Base-by-base conservation (phyloP, 2,329 filamentous ascomycete species). In the Mycosphaerelloides madeirae region DNA sequence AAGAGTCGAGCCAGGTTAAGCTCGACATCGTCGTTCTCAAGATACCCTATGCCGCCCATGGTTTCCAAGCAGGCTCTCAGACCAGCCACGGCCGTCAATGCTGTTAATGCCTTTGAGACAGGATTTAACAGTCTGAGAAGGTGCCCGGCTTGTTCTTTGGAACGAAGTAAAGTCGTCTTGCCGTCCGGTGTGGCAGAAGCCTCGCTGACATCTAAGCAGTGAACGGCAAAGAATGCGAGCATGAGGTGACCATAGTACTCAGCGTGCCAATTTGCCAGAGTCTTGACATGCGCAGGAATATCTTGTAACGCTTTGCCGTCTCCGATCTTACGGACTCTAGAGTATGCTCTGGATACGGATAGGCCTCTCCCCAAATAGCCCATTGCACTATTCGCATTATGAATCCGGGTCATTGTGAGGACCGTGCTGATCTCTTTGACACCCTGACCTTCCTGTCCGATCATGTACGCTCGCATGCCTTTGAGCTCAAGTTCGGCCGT, bases 401-500 rank as follows among this genome's bases (percentile, higher is more conserved):
- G 74, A 0, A 83, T 62, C 7, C 81, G 68, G 0, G 81, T 84
- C 52, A 88, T 78, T 46, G 81, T 87, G 6, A 89, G 69, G 12
- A 90, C 70, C 1, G 79, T 79, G 31, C 77, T 74, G 46, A 89
- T 85, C 54, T 85, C 82, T 18, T 78, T 76, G 22, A 86, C 75
- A 1, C 85, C 85, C 31, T 77, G 67, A 1, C 84, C 84, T 50
- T 84, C 75, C 3, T 74, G 66, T 5, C 85, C 85, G 20, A 90
- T 66, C 5, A 87, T 70, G 72, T 81, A 41, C 61, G 55, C 67
- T 28, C 65, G 61, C 8, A 60, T 58, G 28, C 58, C 48, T 41
- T 58, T 29, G n/a, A 70, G 71, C 48, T 83, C 81, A 0, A 89
- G 73, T 61, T 89, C 84, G 0, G 84, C 85, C 0, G 85, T 88